Evolutionary conservation across 2,329 filamentous ascomycete genomes (phyloP).

Genomic region (Neofusicoccum kwambonambiense): DNA sequence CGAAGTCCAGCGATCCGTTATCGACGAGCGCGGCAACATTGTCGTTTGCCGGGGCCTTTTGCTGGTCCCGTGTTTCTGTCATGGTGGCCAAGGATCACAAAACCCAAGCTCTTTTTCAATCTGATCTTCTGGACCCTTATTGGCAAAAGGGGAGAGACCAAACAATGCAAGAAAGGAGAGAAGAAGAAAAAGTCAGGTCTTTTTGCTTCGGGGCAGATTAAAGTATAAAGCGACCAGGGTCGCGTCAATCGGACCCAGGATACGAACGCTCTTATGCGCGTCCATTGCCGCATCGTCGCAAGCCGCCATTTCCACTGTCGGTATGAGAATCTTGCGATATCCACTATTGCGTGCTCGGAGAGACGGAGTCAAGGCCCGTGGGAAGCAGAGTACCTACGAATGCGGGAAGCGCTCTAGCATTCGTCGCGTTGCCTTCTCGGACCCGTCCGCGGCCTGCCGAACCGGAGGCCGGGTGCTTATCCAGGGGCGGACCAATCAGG

Average conservation of each 20-base stretch:
- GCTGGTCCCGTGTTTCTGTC: neutral
- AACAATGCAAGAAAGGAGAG: neutral
- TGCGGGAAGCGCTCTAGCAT: too few species aligned
- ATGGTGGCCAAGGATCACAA: neutral
- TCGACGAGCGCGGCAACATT: neutral
- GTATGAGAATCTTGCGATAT: neutral
- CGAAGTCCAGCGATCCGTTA: neutral
- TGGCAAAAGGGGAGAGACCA: neutral
- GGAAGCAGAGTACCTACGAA: too few species aligned
- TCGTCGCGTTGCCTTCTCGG: neutral
- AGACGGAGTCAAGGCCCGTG: neutral
- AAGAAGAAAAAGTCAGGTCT: neutral
- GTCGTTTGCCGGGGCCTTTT: neutral
- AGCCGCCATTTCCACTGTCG: neutral
- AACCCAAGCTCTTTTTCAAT: neutral
- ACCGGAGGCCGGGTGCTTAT: neutral
- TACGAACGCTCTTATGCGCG: neutral
- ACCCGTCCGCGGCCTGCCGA: neutral
- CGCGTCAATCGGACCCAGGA: neutral
- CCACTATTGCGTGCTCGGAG: neutral
- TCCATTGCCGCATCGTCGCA: neutral
- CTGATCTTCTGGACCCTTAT: too few species aligned
- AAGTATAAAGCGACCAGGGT: neutral
- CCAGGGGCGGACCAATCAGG: neutral
- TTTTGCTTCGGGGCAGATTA: neutral